These are phyloP conservation scores for Chloris gayana DNA, from an alignment of 176 grass and related monocot genomes.

Conservation along the genomic window DNA sequence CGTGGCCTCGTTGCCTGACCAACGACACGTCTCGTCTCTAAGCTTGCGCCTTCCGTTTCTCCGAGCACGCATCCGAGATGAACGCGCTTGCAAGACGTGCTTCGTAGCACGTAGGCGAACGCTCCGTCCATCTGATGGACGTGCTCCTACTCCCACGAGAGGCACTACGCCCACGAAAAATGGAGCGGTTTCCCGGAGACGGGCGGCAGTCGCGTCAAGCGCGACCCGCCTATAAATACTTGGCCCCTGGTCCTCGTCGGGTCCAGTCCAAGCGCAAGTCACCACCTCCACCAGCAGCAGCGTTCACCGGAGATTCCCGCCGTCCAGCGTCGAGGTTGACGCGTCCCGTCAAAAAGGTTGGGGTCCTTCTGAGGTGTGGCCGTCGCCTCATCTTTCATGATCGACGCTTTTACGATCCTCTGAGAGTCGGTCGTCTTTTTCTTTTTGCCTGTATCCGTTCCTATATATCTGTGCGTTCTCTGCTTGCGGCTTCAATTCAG, in stretches of 20 bases:
- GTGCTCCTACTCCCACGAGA: conserved; percentile 24
- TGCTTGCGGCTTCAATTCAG: not conserved
- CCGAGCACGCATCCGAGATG: not conserved
- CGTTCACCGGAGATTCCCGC: not conserved
- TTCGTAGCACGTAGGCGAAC: not conserved
- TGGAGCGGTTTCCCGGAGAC: conserved; percentile 5
- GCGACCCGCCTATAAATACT: conserved; percentile 25
- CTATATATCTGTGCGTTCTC: conserved; percentile 34
- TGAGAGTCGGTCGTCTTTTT: not conserved
- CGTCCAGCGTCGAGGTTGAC: not conserved
- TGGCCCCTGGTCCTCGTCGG: not conserved
- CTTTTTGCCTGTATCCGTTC: not conserved
- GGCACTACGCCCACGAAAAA: conserved; percentile 7
- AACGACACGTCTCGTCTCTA: too few relatives aligned
- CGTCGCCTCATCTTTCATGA: not conserved
- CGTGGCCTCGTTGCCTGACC: too few relatives aligned
- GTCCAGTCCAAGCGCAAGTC: conserved; percentile 11
- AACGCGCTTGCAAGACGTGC: not conserved
- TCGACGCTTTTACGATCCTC: conserved; percentile 39
- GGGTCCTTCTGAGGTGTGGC: not conserved
- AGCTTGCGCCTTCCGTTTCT: too few relatives aligned
- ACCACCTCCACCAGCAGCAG: conserved; percentile 31
- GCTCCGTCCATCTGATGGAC: not conserved
- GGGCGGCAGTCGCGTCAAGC: not conserved
- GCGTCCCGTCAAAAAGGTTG: conserved; percentile 18